These are phyloP conservation scores for Kickxella alabastrina DNA, from an alignment of 192 early-diverging fungal genomes.

Conservation along the genomic window DNA sequence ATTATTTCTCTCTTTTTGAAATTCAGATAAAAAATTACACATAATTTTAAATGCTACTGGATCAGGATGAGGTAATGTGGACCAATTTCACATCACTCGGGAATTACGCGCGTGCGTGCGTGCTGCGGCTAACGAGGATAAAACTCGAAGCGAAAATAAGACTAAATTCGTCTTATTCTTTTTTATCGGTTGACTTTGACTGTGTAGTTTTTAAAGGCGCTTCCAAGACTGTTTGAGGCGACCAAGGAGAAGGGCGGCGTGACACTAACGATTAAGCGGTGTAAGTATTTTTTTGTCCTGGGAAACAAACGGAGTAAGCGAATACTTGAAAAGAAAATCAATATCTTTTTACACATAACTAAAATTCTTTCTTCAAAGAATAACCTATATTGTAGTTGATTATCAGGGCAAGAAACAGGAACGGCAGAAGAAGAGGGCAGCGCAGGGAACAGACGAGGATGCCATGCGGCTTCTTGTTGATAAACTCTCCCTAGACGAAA, in stretches of 20 bases:
- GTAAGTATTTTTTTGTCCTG: too few relatives aligned
- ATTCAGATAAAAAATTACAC: background rate
- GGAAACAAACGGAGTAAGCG: too few relatives aligned
- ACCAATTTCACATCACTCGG: background rate
- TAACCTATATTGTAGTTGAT: conserved; percentile 20
- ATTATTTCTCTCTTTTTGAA: too few relatives aligned
- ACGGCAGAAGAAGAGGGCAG: conserved; percentile 32
- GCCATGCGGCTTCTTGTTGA: conserved; percentile 32
- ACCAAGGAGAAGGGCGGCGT: conserved; percentile 39
- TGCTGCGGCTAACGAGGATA: background rate
- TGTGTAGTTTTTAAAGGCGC: conserved; percentile 41
- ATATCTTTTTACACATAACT: too few relatives aligned
- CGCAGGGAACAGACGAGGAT: conserved; percentile 13
- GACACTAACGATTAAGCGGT: conserved; percentile 32
- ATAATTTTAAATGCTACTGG: conserved; percentile 21
- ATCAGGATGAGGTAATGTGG: conserved; percentile 26
- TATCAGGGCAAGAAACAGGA: conserved; percentile 31
- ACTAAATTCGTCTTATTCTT: background rate
- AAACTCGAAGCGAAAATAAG: background rate
- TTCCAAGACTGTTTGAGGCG: conserved; percentile 29
- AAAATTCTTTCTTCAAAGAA: too few relatives aligned
- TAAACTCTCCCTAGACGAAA: conserved; percentile 31
- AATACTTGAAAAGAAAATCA: too few relatives aligned
- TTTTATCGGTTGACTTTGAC: too few relatives aligned
- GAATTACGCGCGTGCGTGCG: background rate